Base-by-base conservation (phyloP, 768 basidiomycete genomes). In the Amanita brunnescens region DNA sequence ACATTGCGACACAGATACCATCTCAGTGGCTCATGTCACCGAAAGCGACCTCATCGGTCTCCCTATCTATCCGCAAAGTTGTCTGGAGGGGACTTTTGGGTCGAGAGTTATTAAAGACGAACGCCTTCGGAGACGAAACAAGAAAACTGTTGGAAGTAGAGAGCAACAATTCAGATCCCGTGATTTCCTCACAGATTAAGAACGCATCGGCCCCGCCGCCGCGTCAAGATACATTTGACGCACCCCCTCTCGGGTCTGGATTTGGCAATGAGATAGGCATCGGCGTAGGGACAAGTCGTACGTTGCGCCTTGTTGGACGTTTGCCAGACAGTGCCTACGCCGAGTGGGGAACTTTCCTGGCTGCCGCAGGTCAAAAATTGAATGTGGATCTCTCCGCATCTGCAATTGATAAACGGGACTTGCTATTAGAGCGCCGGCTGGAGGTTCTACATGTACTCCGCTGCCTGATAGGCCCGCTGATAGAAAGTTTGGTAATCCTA, bases 1-100 rank as follows among this genome's bases (percentile, higher is more conserved):
- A 88, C 52, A 76, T 89, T 26, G 87, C 87, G 1, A 75, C 87
- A 0, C 87, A 90, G 57, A 71, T 81, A 1, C 87, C 87, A 0
- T 63, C 70, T 10, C 71, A 78, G 43, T 90, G 87, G 87, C 59
- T 73, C 10, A 67, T 66, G 33, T 64, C 66, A 7, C 61, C 65
- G 33, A 61, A 54, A 10, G 56, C 70, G 8, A 54, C 58, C 23
- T 61, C 63, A 2, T 61, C 65, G 2, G 72, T 78, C 24, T 61
- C 66, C n/a, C 67, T 84, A 1, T 75, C 84, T 2, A 64, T 83
- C 40, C 74, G 79, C 16, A 89, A 89, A 61, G 77, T 87, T 41
- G 77, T 79, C 9, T 90, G 83, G 76, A 74, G 87, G 9, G 86
- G 85, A 0, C 67, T 87, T 26, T 65, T 88, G 1, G 76, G 58